Conservation (phyloP, 768 basidiomycete genomes). For the Macrocybe gigantea region DNA sequence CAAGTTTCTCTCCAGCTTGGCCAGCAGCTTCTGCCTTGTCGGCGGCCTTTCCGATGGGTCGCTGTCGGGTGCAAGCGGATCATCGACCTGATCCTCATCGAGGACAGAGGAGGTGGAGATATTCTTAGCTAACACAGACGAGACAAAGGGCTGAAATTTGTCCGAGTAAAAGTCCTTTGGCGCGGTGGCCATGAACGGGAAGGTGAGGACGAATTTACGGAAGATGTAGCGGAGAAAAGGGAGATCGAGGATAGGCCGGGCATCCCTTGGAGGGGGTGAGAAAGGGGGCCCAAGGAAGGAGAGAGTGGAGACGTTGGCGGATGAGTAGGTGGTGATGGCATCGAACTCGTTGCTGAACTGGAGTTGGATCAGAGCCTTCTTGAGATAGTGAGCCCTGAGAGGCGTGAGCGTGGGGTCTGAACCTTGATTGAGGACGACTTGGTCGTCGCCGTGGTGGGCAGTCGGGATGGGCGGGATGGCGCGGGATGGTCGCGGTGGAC, state of each 20-base stretch:
- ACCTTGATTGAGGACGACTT: slow-evolving; percentile 1
- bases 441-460: not conserved
- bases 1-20: slow-evolving; percentile 80
- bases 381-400: slow-evolving; percentile 94
- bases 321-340: slow-evolving; percentile 45
- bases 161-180: slow-evolving; percentile 89
- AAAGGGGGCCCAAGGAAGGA: slow-evolving; percentile 91
- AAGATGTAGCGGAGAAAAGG: slow-evolving; percentile 90
- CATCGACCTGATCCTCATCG: slow-evolving; percentile 43
- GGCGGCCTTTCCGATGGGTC: slow-evolving; percentile 34
- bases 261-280: slow-evolving; percentile 56
- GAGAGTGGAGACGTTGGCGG: slow-evolving; percentile 55
- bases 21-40: slow-evolving; percentile 62
- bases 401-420: slow-evolving; percentile 55
- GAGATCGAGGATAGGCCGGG: slow-evolving; percentile 53
- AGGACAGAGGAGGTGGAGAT: slow-evolving; percentile 56
- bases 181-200: slow-evolving; percentile 89
- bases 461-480: slow-evolving; percentile 10
- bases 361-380: slow-evolving; percentile 88
- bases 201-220: slow-evolving; percentile 88
- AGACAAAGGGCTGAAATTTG: slow-evolving; percentile 93
- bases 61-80: slow-evolving; percentile 9
- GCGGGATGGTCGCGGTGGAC: slow-evolving; percentile 13
- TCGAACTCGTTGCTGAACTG: slow-evolving; percentile 80
- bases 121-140: slow-evolving; percentile 76